Percentiles rank a stretch among this genome's conserved stretches.
phyloP scores from a whole-genome alignment of 176 grass and related monocot species.

The Raddia guianensis region DNA sequence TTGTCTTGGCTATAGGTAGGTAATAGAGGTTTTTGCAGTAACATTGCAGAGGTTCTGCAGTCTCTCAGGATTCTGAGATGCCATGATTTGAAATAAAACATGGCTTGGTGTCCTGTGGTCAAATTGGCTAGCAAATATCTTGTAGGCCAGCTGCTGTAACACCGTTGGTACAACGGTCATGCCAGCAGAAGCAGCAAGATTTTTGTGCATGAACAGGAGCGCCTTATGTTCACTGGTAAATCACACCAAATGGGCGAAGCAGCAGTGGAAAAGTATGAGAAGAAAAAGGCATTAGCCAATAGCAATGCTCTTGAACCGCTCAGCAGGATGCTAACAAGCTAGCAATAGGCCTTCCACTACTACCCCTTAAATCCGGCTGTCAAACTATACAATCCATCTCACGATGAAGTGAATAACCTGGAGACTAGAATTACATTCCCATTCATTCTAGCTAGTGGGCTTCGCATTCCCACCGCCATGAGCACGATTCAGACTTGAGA shows the following conservation, averaged over 20 bases:
- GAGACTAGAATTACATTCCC: slow-evolving; percentile 34
- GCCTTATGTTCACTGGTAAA: background rate
- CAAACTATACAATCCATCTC: slow-evolving; percentile 47
- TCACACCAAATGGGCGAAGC: background rate
- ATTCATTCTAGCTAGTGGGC: slow-evolving; percentile 17
- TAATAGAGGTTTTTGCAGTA: background rate
- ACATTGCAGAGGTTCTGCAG: background rate
- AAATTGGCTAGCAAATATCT: background rate
- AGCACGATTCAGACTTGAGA: slow-evolving; percentile 17
- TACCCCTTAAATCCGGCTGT: slow-evolving; percentile 26
- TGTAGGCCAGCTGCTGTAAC: background rate
- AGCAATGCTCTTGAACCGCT: background rate
- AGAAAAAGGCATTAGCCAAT: background rate
- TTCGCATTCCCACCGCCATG: slow-evolving; percentile 10
- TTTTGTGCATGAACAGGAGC: background rate
- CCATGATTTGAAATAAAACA: background rate
- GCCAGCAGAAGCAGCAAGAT: background rate
- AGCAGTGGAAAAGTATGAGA: background rate
- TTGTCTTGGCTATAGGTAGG: too few relatives aligned
- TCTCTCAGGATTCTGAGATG: background rate
- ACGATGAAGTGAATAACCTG: slow-evolving; percentile 7
- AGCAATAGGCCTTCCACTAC: slow-evolving; percentile 19
- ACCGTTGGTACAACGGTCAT: too few relatives aligned
- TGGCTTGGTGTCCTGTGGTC: background rate
- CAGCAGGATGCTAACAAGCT: background rate